Base-by-base conservation (phyloP, 495 filamentous ascomycete genomes). In the Cercophora scortea region DNA sequence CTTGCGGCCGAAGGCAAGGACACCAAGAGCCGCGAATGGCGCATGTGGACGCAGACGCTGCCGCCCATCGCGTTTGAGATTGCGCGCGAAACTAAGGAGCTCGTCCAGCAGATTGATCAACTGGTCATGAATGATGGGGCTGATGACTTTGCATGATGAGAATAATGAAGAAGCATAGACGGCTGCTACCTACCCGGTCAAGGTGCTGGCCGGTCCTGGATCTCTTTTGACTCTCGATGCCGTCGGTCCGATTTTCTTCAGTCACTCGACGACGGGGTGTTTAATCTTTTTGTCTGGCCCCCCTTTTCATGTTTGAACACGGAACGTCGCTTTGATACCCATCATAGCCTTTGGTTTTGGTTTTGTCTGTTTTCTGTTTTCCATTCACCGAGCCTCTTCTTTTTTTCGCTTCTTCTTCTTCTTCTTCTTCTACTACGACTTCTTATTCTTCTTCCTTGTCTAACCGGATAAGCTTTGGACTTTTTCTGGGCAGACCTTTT, bases 61-160 rank as follows among this genome's bases (percentile, higher is more conserved):
- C 87, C 90, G 15, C 89, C 89, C 8, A 81, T 94, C 56, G 89
- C 89, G 15, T 95, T 95, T 67, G 87, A 90, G 71, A 85, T 93
- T 61, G 90, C 88, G 2, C 76, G 87, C 40, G 84, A 88, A 66
- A 90, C 86, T 52, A 94, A 90, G 62, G 86, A 89, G 61, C 71
- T 90, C 47, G 82, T 79, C 9, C 64, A 72, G 45, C 64, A 63
- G 7, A 67, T 75, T 8, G 71, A 77, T 47, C 63, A 62, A 49
- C 47, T 75, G 33, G 62, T 63, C 40, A 59, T 68, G 51, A 64
- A 59, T 16, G 62, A 67, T 32, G 66, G 57, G 17, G 71, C 61
- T 32, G 72, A 75, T 25, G 73, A 76, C 45, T 76, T 76, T 61
- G 60, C 66, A 54, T 69, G 58, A 67, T 48, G 6, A 11, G 35